Evolutionary conservation across 2,329 filamentous ascomycete genomes (phyloP), one percentile per base, ranked within the genome.

Genomic region (Fusarium bulbicola): DNA sequence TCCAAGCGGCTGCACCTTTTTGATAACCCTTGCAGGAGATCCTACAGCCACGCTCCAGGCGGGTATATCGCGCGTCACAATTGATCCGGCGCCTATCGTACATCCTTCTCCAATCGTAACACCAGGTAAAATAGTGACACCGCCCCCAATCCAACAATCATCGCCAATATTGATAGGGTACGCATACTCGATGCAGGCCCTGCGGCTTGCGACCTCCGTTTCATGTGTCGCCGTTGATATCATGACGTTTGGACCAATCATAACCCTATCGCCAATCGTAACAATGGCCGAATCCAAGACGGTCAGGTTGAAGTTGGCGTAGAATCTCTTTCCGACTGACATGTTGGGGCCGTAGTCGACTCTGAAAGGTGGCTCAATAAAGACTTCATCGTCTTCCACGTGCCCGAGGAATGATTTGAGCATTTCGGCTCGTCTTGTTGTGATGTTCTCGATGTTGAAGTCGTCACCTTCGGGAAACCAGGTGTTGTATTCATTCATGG

Each of bases 51-150:
- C 81, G 24, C 72, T 78, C 66, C 74, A 82, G 24, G 66, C 66
- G 5, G 82, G 82, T 18, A 84, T 66, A 68, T 76, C 80, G 77
- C 73, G 95, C 2, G 93, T 96, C 37, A 97, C 94, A 5, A 97
- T 92, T 78, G 92, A 93, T 1, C 92, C 93, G 2, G 94, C 94
- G 3, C 93, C 94, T 70, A 97, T 87, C 0, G 91, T 93, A 12
- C 85, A 86, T 0, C 94, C 94, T 57, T 88, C 86, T 0, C 95
- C 94, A 73, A 97, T 92, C 3, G 88, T 95, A 16, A 97, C 91
- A 0, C 94, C 94, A 0, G 93, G 90, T 54, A 95, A 82, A n/a
- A 97, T 88, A n/a, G 86, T 89, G 10, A 90, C 91, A 76, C 91
- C 91, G 0, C 92, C 92, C 6, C 92, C 92, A 40, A 95, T 82